A percentile compares a stretch with the other conserved stretches of the same genome.
These are phyloP conservation scores for Salicornia ramosissima DNA, from an alignment of 148 eudicot genomes.

Conservation along the genomic window DNA sequence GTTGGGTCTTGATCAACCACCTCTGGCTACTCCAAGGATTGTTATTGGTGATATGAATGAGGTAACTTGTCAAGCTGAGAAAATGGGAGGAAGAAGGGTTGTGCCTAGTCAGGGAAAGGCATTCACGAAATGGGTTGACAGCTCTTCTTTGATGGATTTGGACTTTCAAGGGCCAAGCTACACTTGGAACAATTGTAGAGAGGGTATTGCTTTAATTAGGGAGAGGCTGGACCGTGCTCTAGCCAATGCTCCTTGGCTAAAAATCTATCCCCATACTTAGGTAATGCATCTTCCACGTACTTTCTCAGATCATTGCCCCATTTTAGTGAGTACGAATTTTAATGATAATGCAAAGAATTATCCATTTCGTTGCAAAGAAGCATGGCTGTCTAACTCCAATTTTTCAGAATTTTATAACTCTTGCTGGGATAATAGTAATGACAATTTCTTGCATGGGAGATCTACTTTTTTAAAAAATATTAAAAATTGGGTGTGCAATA, in stretches of 20 bases:
- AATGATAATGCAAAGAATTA: background rate
- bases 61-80: background rate
- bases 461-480: background rate
- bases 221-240: background rate
- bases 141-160: too few relatives aligned
- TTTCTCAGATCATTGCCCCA: background rate
- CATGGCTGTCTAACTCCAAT: background rate
- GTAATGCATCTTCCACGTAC: background rate
- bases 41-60: background rate
- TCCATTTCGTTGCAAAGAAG: background rate
- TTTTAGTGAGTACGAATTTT: background rate
- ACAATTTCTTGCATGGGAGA: background rate
- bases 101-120: too few relatives aligned
- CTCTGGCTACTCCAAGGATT: background rate
- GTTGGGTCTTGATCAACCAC: background rate
- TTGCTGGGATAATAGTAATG: background rate
- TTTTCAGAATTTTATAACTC: background rate
- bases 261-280: background rate
- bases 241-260: background rate
- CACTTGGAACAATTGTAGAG: background rate
- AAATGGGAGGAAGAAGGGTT: background rate
- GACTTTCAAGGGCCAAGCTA: too few relatives aligned
- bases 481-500: background rate
- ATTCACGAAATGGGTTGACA: too few relatives aligned
- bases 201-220: background rate